Evolutionary conservation across 176 grass and related monocot species (phyloP), one percentile per base, ranked within the genome.

Genomic region (Typha latifolia): DNA sequence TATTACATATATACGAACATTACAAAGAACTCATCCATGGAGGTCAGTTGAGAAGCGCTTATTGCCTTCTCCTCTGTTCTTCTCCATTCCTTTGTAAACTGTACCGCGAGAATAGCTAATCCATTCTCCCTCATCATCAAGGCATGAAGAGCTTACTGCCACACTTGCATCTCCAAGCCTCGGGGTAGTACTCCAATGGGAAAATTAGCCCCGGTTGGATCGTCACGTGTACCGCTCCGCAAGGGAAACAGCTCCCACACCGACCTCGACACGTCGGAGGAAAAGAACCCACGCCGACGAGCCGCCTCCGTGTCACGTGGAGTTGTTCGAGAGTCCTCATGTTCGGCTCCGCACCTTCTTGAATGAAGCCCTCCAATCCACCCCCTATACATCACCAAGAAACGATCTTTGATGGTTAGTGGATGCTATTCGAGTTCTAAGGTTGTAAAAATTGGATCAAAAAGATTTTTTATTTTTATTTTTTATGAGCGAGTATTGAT

Each of bases 171-270:
- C 90, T 80, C 90, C 90, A 95, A 22, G 85, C 90, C 62, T 90
- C 86, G n/a, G 90, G 90, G 83, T 95, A 95, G 84, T 95, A 95
- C 78, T 95, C 90, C 74, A 77, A 75, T 47, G 82, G 90, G 3
- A 62, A 14, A 12, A 48, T 70, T 3, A 72, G n/a, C 14, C 77
- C 81, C 0, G 86, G 81, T 11, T 95, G 86, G 78, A 95, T 84
- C 13, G 86, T 78, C 62, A 90, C 90, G 21, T 78, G 83, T 12
- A 90, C 79, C 14, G 84, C 31, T 23, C 31, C 75, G 74, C 86
- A 89, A 9, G 83, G 90, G 48, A 47, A 0, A 82, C 90, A 94
- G 69, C 69, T 72, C 14, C 82, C 90, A 64, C 90, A 94, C 69
- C 85, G 76, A 10, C 20, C 62, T 0, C 66, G 73, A 74, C 90